Evolutionary conservation across 2,329 filamentous ascomycete species (phyloP), one percentile per base, ranked within the genome.

Genomic region (Xylariaceae sp.): DNA sequence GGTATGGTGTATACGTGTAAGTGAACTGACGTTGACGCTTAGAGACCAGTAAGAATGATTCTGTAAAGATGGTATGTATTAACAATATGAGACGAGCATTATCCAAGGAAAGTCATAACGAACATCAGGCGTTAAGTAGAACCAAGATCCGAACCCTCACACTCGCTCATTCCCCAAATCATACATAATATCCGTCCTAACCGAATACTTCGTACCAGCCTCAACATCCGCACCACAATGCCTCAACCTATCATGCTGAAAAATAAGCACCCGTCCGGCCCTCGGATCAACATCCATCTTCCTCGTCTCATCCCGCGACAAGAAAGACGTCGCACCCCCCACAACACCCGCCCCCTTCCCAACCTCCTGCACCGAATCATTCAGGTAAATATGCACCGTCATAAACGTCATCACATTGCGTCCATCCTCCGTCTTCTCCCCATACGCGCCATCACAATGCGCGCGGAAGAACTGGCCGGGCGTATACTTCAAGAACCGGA

Each of bases 401-500:
- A 80, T 82, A 56, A 78, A 76, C 1, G 80, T 81, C 66, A 73
- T 66, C 35, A 76, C 69, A 2, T 68, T 77, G 17, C 71, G 75
- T 6, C 76, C 73, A 56, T 84, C 80, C 0, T 80, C 78, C 3
- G 52, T 62, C 4, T 61, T 57, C 13, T 83, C 86, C 53, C 76
- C 75, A 65, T 88, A 93, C 0, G 76, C 67, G 0, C 82, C 85
- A 68, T 93, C 89, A 64, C 81, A 86, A 69, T 93, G 89, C 3
- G 86, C 79, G 61, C 80, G 81, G 67, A 95, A 94, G 70, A 87
- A 93, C 67, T 92, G 85, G 0, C 88, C 89, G 0, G 78, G 74
- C 0, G 79, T 79, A 70, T 94, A 94, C 68, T 83, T 87, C 54
- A 95, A 74, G 67, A 92, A 92, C 34, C 90, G 77, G 80, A 92